Percentiles rank a stretch among this genome's conserved stretches.
These are phyloP conservation scores for Hydnum rufescens DNA, from an alignment of 768 basidiomycete species.

Conservation along the genomic window DNA sequence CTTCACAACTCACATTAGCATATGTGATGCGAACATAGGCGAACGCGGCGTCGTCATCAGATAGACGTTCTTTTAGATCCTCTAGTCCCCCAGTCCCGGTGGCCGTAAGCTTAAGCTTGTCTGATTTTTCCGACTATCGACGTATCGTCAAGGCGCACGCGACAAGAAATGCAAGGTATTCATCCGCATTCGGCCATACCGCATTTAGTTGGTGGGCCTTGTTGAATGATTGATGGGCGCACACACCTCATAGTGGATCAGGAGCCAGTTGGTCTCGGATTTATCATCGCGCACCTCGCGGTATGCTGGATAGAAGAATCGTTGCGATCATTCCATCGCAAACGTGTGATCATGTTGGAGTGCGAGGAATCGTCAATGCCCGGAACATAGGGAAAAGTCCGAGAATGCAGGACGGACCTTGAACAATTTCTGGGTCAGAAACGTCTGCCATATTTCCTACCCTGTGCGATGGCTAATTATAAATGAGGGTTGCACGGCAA, in stretches of 20 bases:
- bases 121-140: conserved; percentile 5
- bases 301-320: conserved; percentile 41
- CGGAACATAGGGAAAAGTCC: too few species aligned
- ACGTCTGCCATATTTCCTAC: too few species aligned
- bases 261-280: conserved; percentile 71
- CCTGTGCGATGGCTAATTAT: too few species aligned
- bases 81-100: conserved; percentile 13
- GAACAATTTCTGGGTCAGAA: too few species aligned
- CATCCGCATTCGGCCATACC: background rate
- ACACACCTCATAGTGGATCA: conserved; percentile 70
- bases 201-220: background rate
- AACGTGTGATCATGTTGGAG: too few species aligned
- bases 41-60: conserved; percentile 17
- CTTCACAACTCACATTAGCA: conserved; percentile 6
- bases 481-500: too few species aligned
- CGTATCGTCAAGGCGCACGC: background rate
- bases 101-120: conserved; percentile 6
- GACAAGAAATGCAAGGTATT: too few species aligned
- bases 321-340: background rate
- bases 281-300: conserved; percentile 72
- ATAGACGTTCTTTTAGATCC: conserved; percentile 18
- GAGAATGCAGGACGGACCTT: too few species aligned
- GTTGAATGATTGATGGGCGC: background rate
- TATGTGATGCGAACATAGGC: conserved; percentile 20
- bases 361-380: background rate